Base-by-base conservation (phyloP, 2,329 filamentous ascomycete species). In the Verticillium nonalfalfae region DNA sequence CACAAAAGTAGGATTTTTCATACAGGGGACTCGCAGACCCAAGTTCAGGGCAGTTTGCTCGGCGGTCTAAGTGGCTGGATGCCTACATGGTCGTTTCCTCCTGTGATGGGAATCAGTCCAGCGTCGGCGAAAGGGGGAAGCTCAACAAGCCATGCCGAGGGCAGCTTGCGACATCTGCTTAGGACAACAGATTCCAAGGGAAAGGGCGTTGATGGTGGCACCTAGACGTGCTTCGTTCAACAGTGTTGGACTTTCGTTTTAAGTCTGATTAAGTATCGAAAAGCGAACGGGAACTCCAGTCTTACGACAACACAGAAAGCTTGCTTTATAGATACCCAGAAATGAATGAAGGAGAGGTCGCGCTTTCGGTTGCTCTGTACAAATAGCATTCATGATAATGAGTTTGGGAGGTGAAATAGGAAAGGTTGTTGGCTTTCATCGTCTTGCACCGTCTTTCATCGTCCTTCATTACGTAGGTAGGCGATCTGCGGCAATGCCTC, bases 121-220 rank as follows among this genome's bases (percentile, higher is more conserved):
- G 59, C 68, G 15, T 61, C 65, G 59, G 61, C 65, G 50, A 62
- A 68, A 63, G 60, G 67, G 60, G 58, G 59, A 45, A 66, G 70
- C 67, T 67, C 72, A 54, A 68, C 71, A 59, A 78, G 80, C 63
- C 78, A 83, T 67, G 85, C 85, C 1, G 84, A 85, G 69, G 82
- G 83, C 1, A 85, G 80, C 60, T 72, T 87, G 26, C 76, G 82
- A 60, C 78, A 83, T 52, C 69, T 87, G 18, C 71, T 87, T 11
- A 81, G 75, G 64, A 68, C 67, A 14, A 68, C 71, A 5, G 71
- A 74, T 45, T 56, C 21, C 39, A 66, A 62, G 63, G 74, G 72
- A 9, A 77, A 77, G 61, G 69, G 67, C 1, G 63, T 70, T 2
- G 71, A 74, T 38, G 66, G 59, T 15, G 45, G 9, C 5, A 10